Evolutionary conservation across 148 eudicot species (phyloP).

Genomic region (Cornus suecica): DNA sequence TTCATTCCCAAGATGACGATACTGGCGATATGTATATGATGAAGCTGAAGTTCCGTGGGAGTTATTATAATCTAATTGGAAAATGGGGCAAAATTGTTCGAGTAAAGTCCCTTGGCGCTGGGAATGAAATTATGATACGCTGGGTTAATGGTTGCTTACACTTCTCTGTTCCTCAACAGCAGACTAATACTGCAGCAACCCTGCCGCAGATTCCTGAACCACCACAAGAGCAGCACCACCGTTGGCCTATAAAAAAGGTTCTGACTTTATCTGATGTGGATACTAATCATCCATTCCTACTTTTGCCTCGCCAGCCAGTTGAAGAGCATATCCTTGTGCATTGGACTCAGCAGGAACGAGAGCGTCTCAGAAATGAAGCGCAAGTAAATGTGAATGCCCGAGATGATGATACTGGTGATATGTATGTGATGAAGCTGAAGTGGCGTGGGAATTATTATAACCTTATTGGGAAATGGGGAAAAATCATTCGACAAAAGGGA

Average conservation of each 20-base stretch:
- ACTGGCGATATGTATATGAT: background rate
- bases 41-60: slow-evolving; percentile 3
- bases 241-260: background rate
- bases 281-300: slow-evolving; percentile 1
- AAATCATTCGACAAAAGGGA: background rate
- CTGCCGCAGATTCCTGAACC: background rate
- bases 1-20: background rate
- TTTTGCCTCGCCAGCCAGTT: background rate
- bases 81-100: slow-evolving; percentile 1
- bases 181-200: background rate
- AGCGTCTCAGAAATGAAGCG: background rate
- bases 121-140: background rate
- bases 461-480: slow-evolving; percentile 4
- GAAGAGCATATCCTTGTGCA: background rate
- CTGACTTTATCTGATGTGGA: background rate
- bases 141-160: background rate
- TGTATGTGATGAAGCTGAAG: background rate
- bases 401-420: slow-evolving; percentile 3
- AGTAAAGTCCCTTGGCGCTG: background rate
- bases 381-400: background rate
- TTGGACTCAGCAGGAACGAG: background rate
- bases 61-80: background rate
- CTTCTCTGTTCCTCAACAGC: slow-evolving; percentile 1
- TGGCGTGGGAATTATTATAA: background rate
- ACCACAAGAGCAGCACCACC: background rate